A percentile compares a stretch with the other conserved stretches of the same genome.
Evolutionary conservation across 371 early-diverging fungal genomes (phyloP).

Genomic region (Gilbertella persicaria): DNA sequence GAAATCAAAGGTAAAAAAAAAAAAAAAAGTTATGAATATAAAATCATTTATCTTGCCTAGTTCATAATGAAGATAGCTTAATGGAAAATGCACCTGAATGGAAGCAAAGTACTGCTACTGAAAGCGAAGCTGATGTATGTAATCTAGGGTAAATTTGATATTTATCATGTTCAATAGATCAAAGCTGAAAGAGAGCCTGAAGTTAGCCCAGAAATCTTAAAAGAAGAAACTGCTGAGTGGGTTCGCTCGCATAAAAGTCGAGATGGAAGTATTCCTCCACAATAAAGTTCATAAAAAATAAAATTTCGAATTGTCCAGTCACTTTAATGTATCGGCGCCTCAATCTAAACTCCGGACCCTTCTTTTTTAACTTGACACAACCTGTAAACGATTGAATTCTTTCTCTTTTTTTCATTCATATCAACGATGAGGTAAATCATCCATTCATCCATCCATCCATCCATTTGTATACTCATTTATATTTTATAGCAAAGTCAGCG

Average conservation of each 20-base stretch:
- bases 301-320: too few species aligned
- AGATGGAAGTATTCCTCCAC: neutral
- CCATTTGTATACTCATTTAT: slow-evolving; percentile 1
- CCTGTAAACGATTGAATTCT: neutral
- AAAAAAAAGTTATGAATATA: neutral
- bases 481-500: slow-evolving; percentile 78
- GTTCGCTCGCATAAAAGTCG: slow-evolving; percentile 5
- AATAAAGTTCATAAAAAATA: too few species aligned
- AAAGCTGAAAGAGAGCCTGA: slow-evolving; percentile 18
- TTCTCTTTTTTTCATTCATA: slow-evolving; percentile 18
- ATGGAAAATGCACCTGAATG: slow-evolving; percentile 20
- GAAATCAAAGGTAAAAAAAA: slow-evolving; percentile 1
- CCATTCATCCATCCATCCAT: slow-evolving; percentile 23
- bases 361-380: too few species aligned
- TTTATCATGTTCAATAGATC: slow-evolving; percentile 1
- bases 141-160: neutral
- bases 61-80: slow-evolving; percentile 5
- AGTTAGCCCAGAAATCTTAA: slow-evolving; percentile 8
- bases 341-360: neutral
- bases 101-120: slow-evolving; percentile 17
- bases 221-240: slow-evolving; percentile 20
- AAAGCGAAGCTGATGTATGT: slow-evolving; percentile 25
- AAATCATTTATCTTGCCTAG: neutral
- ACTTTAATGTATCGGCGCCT: neutral
- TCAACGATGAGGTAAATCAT: slow-evolving; percentile 25